Evolutionary conservation across 163 green algal species (phyloP), one percentile per base, ranked within the genome.

Genomic region (Volvox carteri): DNA sequence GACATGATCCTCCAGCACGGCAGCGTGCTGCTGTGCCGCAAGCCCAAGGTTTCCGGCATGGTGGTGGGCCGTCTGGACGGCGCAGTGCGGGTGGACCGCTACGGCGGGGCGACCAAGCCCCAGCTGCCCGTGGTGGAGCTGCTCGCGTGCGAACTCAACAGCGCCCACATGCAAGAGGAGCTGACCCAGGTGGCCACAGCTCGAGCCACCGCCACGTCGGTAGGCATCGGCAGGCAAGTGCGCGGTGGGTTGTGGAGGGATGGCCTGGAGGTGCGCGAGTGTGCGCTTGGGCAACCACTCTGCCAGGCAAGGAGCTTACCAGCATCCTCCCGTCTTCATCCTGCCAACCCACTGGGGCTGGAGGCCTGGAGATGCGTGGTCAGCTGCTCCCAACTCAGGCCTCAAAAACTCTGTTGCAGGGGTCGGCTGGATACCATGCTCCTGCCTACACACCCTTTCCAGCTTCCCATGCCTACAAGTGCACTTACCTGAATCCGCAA

Each of bases 41-140:
- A 88, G 37, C 83, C 83, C 25, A 88, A 88, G 68, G 68, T 79
- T 8, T 4, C 28, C 35, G 81, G 81, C 81, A 87, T 87, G 81
- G 81, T 87, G 46, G 14, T 80, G 30, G 81, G 81, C 6, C 33
- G 65, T 18, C 81, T 87, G 62, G 81, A 87, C 67, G 81, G 81
- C 9, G 81, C 81, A 21, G 81, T 87, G 67, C 65, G 81, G 41
- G 33, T 87, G 65, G 81, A 87, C 46, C 81, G 81, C 9, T 87
- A 87, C 81, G 33, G 33, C 46, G 81, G 46, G n/a, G 44, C 42
- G 60, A 73, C 23, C 65, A 80, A 80, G 81, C 58, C 81, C 30
- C 81, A 87, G 81, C 81, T 87, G 65, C 81, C 81, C 19, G 81
- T 87, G 30, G 81, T 87, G 46, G 81, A 87, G 81, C 81, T 87